Conservation (phyloP, 768 basidiomycete genomes). For the Multifurca ochricompacta region DNA sequence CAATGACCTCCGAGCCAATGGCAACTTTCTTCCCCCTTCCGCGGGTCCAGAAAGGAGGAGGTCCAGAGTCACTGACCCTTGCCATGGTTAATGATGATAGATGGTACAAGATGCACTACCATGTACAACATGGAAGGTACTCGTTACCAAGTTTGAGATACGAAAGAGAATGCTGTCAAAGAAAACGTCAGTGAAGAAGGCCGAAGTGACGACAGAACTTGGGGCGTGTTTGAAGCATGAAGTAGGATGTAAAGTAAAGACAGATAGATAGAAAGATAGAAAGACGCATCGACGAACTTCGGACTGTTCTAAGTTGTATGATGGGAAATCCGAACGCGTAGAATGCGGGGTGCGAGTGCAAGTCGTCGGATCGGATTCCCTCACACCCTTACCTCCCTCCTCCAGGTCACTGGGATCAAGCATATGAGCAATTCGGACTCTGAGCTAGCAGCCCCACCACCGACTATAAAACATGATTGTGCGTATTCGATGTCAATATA, state of each 20-base stretch:
- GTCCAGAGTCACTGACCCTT: constrained; percentile 57
- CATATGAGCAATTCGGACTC: not conserved
- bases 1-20: constrained; percentile 74
- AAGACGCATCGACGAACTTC: constrained; percentile 91
- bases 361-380: no score
- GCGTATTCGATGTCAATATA: not conserved
- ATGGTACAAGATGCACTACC: constrained; percentile 74
- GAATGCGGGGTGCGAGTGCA: no score
- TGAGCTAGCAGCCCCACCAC: not conserved
- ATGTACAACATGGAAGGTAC: constrained; percentile 81
- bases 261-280: constrained; percentile 93
- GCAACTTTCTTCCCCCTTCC: constrained; percentile 57
- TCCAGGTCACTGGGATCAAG: no score
- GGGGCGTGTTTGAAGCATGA: constrained; percentile 69
- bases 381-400: no score
- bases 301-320: constrained; percentile 71
- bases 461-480: constrained; percentile 10
- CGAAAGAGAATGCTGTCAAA: constrained; percentile 76
- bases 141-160: constrained; percentile 76
- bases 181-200: constrained; percentile 89
- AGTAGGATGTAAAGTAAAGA: constrained; percentile 69
- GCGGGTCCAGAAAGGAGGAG: constrained; percentile 48
- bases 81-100: constrained; percentile 66
- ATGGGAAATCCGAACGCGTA: not conserved
- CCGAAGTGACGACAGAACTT: constrained; percentile 80